Evolutionary conservation across 148 eudicot genomes (phyloP), one percentile per base, ranked within the genome.

Genomic region (Beta vulgaris): DNA sequence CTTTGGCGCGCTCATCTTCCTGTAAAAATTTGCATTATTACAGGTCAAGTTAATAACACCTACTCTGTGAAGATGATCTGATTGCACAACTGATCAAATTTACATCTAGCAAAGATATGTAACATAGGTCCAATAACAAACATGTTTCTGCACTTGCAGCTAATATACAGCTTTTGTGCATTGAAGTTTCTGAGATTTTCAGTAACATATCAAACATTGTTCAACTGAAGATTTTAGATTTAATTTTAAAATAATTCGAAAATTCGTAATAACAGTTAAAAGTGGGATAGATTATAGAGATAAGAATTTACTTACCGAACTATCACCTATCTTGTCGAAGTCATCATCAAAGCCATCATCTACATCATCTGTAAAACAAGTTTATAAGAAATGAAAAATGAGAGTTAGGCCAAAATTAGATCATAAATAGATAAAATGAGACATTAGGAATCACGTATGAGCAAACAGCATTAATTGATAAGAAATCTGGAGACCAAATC

Each of bases 281-380:
- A 8, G n/a, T 32, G 11, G 31, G 44, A 54, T 32, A 51, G 16
- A 34, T n/a, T n/a, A 40, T 32, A 73, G 53, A 73, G 4, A 42
- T 13, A 63, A 71, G 14, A 1, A 13, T 76, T 21, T 37, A 61
- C 91, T 87, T 79, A 91, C 98, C 87, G 78, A 84, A 72, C 84
- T 90, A 82, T 85, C 87, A 79, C 67, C 81, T 54, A 94, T 83
- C 87, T 94, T 90, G 87, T 92, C 98, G 73, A 94, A 92, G 80
- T 94, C 98, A 82, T 94, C 98, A 80, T 90, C 97, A 81, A 90
- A 90, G 58, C 73, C 92, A 62, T 81, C 86, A 63, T 84, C 85
- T 70, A 85, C 85, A 74, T 85, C 96, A 79, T 91, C 98, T 90
- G 87, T 78, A 81, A 84, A 78, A n/a, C 77, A 72, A 19, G 79